phyloP scores from a whole-genome alignment of 2,329 filamentous ascomycete genomes.

The Fusarium kyushuense region DNA sequence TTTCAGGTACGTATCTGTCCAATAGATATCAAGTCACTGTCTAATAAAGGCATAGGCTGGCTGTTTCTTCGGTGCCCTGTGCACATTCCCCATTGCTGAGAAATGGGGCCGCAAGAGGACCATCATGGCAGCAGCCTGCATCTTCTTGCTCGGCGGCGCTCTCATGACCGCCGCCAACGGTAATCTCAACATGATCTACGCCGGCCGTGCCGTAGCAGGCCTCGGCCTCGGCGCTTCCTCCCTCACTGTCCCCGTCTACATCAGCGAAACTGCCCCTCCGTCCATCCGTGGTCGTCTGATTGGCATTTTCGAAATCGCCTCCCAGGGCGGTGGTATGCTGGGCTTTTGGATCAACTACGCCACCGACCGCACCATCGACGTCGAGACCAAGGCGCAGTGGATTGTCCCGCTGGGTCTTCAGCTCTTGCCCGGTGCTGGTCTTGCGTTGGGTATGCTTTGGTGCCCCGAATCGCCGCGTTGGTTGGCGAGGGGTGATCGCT shows the following conservation, averaged over 20 bases:
- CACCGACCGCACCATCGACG: slow-evolving; percentile 45
- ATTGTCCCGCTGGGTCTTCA: slow-evolving; percentile 70
- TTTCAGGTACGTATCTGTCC: slow-evolving; percentile 43
- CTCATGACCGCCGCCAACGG: slow-evolving; percentile 53
- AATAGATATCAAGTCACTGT: fast-evolving
- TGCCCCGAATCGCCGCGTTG: slow-evolving; percentile 72
- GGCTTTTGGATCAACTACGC: slow-evolving; percentile 58
- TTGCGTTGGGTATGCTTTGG: slow-evolving; percentile 66
- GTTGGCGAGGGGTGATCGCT: slow-evolving; percentile 68
- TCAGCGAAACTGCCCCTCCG: slow-evolving; percentile 59
- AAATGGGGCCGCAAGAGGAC: slow-evolving; percentile 60
- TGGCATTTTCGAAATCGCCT: slow-evolving; percentile 62
- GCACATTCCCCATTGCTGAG: slow-evolving; percentile 61
- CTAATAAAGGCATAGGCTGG: slow-evolving; percentile 49
- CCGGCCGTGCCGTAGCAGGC: slow-evolving; percentile 63
- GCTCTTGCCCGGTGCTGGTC: slow-evolving; percentile 65
- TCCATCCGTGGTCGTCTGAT: slow-evolving; percentile 64
- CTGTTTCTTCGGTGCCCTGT: slow-evolving; percentile 56
- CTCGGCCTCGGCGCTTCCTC: slow-evolving; percentile 65
- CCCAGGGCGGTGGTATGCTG: slow-evolving; percentile 50
- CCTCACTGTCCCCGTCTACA: slow-evolving; percentile 60
- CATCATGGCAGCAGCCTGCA: slow-evolving; percentile 57
- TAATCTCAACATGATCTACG: slow-evolving; percentile 56
- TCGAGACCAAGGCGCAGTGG: slow-evolving; percentile 56
- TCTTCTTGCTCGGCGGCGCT: slow-evolving; percentile 56